Evolutionary conservation across 305 asterid species (phyloP).

Genomic region (Fraxinus baroniana): DNA sequence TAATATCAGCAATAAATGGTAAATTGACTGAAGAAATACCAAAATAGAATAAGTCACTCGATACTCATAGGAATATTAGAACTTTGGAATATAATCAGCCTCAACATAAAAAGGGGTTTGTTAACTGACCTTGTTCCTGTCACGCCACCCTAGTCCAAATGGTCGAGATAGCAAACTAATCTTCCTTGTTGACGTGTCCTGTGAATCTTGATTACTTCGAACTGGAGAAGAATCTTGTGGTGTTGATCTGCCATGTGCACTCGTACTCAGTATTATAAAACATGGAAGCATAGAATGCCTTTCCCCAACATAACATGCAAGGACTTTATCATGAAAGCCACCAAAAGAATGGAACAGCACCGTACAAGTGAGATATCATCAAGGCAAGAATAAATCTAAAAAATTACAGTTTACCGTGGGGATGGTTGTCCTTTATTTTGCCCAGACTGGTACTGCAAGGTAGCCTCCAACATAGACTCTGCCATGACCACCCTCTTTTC

Average conservation of each 20-base stretch:
- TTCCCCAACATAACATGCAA: neutral
- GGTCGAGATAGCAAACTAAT: slow-evolving; percentile 83
- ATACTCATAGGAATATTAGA: neutral
- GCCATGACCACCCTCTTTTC: slow-evolving; percentile 96
- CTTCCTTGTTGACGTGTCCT: slow-evolving; percentile 66
- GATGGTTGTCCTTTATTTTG: slow-evolving; percentile 78
- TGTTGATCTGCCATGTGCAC: slow-evolving; percentile 46
- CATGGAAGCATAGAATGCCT: neutral
- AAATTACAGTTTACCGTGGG: slow-evolving; percentile 56
- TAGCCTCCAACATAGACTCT: slow-evolving; percentile 98
- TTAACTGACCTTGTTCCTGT: slow-evolving; percentile 72
- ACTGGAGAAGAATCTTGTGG: slow-evolving; percentile 45
- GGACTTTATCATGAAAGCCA: neutral
- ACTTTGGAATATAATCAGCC: neutral
- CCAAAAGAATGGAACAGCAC: slow-evolving; percentile 10
- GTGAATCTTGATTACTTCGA: slow-evolving; percentile 59
- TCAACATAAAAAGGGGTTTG: neutral
- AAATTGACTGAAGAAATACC: neutral
- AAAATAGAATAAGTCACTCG: neutral
- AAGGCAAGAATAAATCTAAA: neutral
- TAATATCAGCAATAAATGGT: neutral
- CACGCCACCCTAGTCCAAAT: slow-evolving; percentile 90
- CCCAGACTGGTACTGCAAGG: slow-evolving; percentile 92
- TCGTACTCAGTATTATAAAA: neutral
- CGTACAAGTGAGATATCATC: neutral